Evolutionary conservation across 192 early-diverging fungal genomes (phyloP), one percentile per base, ranked within the genome.

Genomic region (Kickxella alabastrina): DNA sequence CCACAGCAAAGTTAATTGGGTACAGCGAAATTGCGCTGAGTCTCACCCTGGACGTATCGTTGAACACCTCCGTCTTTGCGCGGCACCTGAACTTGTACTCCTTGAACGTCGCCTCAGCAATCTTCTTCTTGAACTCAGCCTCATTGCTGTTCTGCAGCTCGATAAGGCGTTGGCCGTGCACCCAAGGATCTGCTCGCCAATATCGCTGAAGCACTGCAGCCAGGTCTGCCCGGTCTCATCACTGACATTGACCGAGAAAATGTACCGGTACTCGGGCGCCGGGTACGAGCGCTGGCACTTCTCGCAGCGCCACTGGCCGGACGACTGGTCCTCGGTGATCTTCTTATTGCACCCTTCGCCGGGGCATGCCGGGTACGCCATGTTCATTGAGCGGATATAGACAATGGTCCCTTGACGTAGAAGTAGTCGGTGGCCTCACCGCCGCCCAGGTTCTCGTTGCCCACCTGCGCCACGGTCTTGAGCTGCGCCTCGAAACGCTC

Each of bases 141-240:
- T 75, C 58, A 38, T 87, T 65, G 10, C 32, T 27, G 6, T 45
- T 78, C 67, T 81, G 79, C n/a, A 88, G 45, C n/a, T 55, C 35
- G 4, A 72, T 44, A 95, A 57, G 10, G 92, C 86, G 27, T 75
- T 79, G 3, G 93, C 95, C 37, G 75, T 49, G 18, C 62, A 71
- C 10, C 90, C 88, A 3, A 97, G 52, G 31, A 99, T 49, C 22
- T 48, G 10, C 41, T 69, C 58, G 31, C 82, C 95, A 0, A 78
- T 47, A 2, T 98, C 97, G 65, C 97, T 91, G 64, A 99, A 99
- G 13, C 80, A 83, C 48, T 82, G 79, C 27, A 96, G 51, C 88
- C 88, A 98, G 24, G 77, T 59, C 54, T 88, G 83, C 23, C 88
- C 88, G 1, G 89, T 87, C 26, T 86, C 73, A 58, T 99, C 97